Percentiles rank a stretch among this genome's conserved stretches.
Conservation (phyloP, 2,329 filamentous ascomycete genomes). For the Colletotrichum sp. region DNA sequence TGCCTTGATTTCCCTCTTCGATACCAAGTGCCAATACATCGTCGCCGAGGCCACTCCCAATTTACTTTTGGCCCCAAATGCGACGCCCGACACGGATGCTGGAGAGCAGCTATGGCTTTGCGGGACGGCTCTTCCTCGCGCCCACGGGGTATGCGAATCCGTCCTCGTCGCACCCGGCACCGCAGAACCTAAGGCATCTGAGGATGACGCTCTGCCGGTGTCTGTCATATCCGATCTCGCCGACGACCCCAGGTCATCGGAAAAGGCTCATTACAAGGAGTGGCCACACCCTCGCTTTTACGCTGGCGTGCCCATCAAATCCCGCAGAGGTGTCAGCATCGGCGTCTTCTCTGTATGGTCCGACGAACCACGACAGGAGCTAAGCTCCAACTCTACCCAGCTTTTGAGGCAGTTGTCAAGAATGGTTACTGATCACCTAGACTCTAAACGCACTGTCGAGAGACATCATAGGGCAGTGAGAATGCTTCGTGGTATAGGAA, state of each 20-base stretch:
- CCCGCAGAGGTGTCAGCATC: conserved; percentile 44
- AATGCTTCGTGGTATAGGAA: conserved; percentile 40
- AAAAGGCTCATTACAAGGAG: conserved; percentile 26
- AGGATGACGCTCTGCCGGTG: conserved; percentile 31
- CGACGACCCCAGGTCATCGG: conserved; percentile 31
- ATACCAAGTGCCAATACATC: conserved; percentile 50
- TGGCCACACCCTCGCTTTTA: conserved; percentile 38
- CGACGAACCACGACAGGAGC: conserved; percentile 26
- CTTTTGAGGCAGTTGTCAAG: conserved; percentile 29
- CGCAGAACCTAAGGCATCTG: neutral
- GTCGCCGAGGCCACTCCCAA: conserved; percentile 54
- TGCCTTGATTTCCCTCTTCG: conserved; percentile 57
- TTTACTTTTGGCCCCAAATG: conserved; percentile 36
- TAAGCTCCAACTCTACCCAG: conserved; percentile 30
- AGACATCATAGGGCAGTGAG: conserved; percentile 35
- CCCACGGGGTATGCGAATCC: conserved; percentile 30
- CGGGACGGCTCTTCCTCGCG: conserved; percentile 32
- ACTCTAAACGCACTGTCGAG: conserved; percentile 30
- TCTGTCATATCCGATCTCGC: conserved; percentile 38
- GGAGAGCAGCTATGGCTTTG: conserved; percentile 26
- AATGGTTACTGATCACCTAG: conserved; percentile 41
- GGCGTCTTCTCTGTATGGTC: conserved; percentile 43
- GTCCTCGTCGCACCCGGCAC: conserved; percentile 19
- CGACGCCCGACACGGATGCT: neutral
- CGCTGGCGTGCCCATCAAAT: conserved; percentile 45